phyloP scores from a whole-genome alignment of 2,329 filamentous ascomycete genomes.

The Aspergillus fumigatiaffinis region DNA sequence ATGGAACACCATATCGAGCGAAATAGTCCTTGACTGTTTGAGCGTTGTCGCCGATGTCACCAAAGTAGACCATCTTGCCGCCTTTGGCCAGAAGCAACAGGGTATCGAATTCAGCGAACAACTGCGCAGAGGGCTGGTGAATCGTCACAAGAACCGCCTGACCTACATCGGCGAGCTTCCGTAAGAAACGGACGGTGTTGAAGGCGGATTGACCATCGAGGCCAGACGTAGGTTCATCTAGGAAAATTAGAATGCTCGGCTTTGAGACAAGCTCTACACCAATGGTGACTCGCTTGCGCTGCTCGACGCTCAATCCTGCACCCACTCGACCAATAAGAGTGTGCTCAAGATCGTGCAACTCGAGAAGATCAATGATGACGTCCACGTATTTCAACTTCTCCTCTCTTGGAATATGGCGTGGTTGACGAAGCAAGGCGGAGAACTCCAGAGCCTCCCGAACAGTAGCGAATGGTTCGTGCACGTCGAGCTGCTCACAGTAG shows the following conservation, averaged over 20 bases:
- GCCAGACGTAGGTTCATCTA: slow-evolving; percentile 68
- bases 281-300: slow-evolving; percentile 66
- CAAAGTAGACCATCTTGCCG: slow-evolving; percentile 70
- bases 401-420: slow-evolving; percentile 45
- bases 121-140: slow-evolving; percentile 63
- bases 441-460: slow-evolving; percentile 65
- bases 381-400: slow-evolving; percentile 65
- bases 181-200: slow-evolving; percentile 62
- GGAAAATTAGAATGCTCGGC: slow-evolving; percentile 62
- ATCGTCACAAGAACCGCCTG: slow-evolving; percentile 69
- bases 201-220: slow-evolving; percentile 65
- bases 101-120: slow-evolving; percentile 68
- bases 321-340: slow-evolving; percentile 52
- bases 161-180: slow-evolving; percentile 60
- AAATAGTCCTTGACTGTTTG: slow-evolving; percentile 64
- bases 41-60: slow-evolving; percentile 62
- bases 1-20: slow-evolving; percentile 58
- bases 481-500: slow-evolving; percentile 66
- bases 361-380: slow-evolving; percentile 60
- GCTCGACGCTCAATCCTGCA: slow-evolving; percentile 56
- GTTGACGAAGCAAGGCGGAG: slow-evolving; percentile 60
- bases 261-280: slow-evolving; percentile 68
- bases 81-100: slow-evolving; percentile 62
- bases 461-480: slow-evolving; percentile 64
- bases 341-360: slow-evolving; percentile 61